A percentile compares a stretch with the other conserved stretches of the same genome.
phyloP scores from a whole-genome alignment of 768 basidiomycete genomes.

The Lentinula aciculospora region DNA sequence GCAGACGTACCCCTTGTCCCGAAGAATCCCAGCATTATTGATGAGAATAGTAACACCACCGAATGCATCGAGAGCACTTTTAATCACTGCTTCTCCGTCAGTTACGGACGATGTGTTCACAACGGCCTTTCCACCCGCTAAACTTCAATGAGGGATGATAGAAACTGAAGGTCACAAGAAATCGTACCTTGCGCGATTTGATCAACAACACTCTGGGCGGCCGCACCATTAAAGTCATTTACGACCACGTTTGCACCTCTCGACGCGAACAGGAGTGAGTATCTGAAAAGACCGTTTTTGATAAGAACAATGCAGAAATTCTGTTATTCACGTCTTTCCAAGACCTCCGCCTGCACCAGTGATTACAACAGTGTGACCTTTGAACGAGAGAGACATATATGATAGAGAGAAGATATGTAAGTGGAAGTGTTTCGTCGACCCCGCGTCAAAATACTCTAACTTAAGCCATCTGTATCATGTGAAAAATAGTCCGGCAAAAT shows the following conservation, averaged over 20 bases:
- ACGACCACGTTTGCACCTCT: constrained; percentile 93
- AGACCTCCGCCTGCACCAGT: constrained; percentile 97
- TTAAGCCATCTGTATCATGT: constrained; percentile 1
- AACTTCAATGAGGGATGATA: background rate
- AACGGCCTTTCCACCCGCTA: constrained; percentile 88
- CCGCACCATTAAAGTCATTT: constrained; percentile 85
- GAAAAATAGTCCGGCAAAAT: background rate
- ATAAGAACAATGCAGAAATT: background rate
- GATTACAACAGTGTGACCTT: constrained; percentile 86
- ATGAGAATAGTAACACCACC: constrained; percentile 83
- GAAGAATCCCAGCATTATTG: constrained; percentile 92
- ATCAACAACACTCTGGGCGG: constrained; percentile 89
- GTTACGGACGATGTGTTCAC: constrained; percentile 82
- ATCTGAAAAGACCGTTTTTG: constrained; percentile 37
- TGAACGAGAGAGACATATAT: constrained; percentile 73
- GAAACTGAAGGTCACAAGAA: background rate
- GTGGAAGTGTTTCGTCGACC: background rate
- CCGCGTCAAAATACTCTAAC: background rate
- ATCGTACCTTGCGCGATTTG: constrained; percentile 76
- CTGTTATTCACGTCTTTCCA: constrained; percentile 71
- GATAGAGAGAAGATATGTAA: background rate
- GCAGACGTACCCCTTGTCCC: constrained; percentile 63
- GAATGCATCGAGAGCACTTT: constrained; percentile 80
- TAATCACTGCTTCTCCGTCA: constrained; percentile 82
- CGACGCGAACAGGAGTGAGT: constrained; percentile 88